These are phyloP conservation scores for Psilocybe azurescens DNA, from an alignment of 768 basidiomycete genomes.

Conservation along the genomic window DNA sequence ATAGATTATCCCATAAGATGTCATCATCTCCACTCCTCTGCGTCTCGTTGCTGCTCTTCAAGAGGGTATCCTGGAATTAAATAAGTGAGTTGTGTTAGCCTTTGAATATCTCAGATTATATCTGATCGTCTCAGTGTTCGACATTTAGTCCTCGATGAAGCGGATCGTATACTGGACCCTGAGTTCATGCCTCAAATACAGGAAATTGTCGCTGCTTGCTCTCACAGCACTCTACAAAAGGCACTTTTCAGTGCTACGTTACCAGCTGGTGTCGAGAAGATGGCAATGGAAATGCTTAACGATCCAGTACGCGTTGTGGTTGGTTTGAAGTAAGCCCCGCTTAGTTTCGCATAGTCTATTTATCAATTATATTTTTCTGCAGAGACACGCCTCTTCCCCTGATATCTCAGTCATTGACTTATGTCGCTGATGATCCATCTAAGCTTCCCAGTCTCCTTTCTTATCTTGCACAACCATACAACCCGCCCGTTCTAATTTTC, in stretches of 20 bases:
- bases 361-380: constrained; percentile 5
- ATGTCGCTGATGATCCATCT: constrained; percentile 93
- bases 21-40: constrained; percentile 92
- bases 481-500: constrained; percentile 92
- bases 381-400: constrained; percentile 95
- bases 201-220: constrained; percentile 84
- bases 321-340: constrained; percentile 81
- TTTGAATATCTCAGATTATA: background rate
- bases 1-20: constrained; percentile 60
- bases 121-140: constrained; percentile 63
- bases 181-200: constrained; percentile 91
- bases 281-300: constrained; percentile 83
- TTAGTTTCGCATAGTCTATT: background rate
- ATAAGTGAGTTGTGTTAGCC: constrained; percentile 63
- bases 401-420: constrained; percentile 88
- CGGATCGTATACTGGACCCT: constrained; percentile 86
- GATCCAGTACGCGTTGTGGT: constrained; percentile 95
- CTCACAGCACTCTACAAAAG: constrained; percentile 68
- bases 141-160: constrained; percentile 89
- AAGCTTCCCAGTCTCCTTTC: constrained; percentile 89
- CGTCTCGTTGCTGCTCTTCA: constrained; percentile 84
- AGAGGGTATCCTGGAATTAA: constrained; percentile 64
- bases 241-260: constrained; percentile 95
- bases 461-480: constrained; percentile 81
- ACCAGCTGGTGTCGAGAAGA: constrained; percentile 84